Evolutionary conservation across 441 rosid genomes (phyloP).

Genomic region (Biscutella laevigata): DNA sequence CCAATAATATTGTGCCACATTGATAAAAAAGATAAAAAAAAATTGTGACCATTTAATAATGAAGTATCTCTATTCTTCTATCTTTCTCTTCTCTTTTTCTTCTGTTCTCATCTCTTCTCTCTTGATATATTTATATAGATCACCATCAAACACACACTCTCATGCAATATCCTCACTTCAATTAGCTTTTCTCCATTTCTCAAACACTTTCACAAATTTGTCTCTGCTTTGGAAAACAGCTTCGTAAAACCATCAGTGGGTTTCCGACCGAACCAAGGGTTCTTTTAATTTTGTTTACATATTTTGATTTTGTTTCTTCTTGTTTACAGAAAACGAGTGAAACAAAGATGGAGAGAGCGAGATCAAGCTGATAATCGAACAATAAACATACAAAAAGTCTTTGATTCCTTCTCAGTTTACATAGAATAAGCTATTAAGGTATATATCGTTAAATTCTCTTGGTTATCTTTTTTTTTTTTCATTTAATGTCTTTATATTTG

Average conservation of each 20-base stretch:
- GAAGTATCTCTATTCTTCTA: too few species aligned
- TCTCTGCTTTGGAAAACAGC: neutral
- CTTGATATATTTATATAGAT: neutral
- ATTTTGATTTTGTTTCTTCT: neutral
- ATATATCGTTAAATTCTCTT: constrained; percentile 4
- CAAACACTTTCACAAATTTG: neutral
- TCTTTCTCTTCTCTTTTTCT: too few species aligned
- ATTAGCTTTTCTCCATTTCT: too few species aligned
- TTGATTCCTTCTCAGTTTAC: neutral
- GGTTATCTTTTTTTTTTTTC: neutral
- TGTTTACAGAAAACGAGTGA: neutral
- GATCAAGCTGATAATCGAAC: neutral
- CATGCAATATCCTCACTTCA: too few species aligned
- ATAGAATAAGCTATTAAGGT: neutral
- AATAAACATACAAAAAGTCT: neutral
- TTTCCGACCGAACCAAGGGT: neutral
- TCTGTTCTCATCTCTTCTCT: too few species aligned
- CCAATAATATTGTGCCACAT: too few species aligned
- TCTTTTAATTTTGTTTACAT: too few species aligned
- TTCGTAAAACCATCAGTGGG: constrained; percentile 5
- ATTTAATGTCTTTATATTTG: neutral
- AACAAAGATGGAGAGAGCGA: neutral
- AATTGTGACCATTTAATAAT: too few species aligned
- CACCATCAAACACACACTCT: neutral
- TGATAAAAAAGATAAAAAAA: too few species aligned